Evolutionary conservation across 2,329 filamentous ascomycete species (phyloP), one percentile per base, ranked within the genome.

Genomic region (Zasmidium angulare): DNA sequence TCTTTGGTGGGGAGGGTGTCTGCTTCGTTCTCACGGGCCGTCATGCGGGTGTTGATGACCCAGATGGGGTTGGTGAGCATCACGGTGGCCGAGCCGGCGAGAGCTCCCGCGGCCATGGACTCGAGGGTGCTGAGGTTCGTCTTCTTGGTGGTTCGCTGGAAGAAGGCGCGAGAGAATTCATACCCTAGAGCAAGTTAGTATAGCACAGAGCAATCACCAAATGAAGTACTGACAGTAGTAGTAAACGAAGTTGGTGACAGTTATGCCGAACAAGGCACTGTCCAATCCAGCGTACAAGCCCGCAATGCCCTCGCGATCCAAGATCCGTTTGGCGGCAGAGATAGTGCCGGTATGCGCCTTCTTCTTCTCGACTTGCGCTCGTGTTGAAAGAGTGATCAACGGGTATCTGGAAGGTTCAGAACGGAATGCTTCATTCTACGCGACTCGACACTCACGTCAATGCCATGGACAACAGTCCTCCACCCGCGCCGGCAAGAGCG

Each of bases 41-140:
- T 99, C 89, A 99, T 96, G 72, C 95, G 89, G 56, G 95, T 99
- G 82, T 99, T 99, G 75, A 99, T 83, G 53, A 99, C 95, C 95
- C 95, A 99, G 78, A 99, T 99, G 50, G 95, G 95, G 81, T 99
- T 99, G 62, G 95, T 99, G 71, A 97, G 83, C 71, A 99, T 83
- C 66, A 99, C 95, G 19, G 95, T 99, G 12, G 93, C 93, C 66
- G 89, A 93, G 12, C 95, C 95, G 46, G 95, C 95, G 68, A 99
- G 83, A 59, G 95, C 95, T 66, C 95, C 95, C 2, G 95, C 93
- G 60, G 96, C 88, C 89, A 99, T 99, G 67, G 89, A 89, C 81
- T 99, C 93, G 67, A 93, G 76, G 0, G 95, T 96, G 19, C 91
- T 95, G 74, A 99, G 88, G 75, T 92, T 93, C 56, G 89, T 82